phyloP scores from a whole-genome alignment of 257 asterid genomes.

The Primulina tabacum region DNA sequence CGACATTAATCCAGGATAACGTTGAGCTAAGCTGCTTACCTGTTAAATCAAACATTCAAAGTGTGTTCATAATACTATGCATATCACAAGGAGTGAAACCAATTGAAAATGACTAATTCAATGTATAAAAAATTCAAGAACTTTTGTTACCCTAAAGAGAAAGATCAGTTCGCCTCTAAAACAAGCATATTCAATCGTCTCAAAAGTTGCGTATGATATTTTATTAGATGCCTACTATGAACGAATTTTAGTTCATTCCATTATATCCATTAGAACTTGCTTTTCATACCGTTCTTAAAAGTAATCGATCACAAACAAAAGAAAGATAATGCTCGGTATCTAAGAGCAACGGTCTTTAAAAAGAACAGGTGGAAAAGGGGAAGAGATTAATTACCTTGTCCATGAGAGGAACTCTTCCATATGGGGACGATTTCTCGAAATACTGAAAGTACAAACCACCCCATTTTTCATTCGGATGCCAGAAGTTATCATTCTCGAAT shows the following conservation, averaged over 20 bases:
- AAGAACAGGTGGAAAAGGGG: neutral
- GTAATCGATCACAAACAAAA: neutral
- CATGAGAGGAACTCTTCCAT: constrained; percentile 55
- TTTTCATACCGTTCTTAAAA: neutral
- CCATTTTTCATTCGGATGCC: constrained; percentile 41
- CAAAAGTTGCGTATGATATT: constrained; percentile 25
- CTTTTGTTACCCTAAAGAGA: constrained; percentile 17
- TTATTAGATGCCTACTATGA: constrained; percentile 18
- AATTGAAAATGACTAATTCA: constrained; percentile 10
- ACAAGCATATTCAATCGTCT: constrained; percentile 20
- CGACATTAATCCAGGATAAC: constrained; percentile 45
- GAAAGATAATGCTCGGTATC: neutral
- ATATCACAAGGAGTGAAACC: neutral
- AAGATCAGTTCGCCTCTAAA: constrained; percentile 23
- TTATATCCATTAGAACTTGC: constrained; percentile 13
- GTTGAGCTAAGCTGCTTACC: constrained; percentile 39
- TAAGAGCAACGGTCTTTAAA: neutral
- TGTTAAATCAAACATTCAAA: constrained; percentile 16
- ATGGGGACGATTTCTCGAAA: constrained; percentile 50
- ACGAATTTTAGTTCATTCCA: constrained; percentile 11
- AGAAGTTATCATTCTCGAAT: constrained; percentile 33
- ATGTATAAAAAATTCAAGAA: constrained; percentile 23
- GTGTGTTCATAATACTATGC: neutral
- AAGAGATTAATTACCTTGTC: constrained; percentile 38
- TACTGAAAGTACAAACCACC: constrained; percentile 44